These are phyloP conservation scores for Suhomyces sp. DNA, from an alignment of 805 yeast genomes.

Conservation along the genomic window DNA sequence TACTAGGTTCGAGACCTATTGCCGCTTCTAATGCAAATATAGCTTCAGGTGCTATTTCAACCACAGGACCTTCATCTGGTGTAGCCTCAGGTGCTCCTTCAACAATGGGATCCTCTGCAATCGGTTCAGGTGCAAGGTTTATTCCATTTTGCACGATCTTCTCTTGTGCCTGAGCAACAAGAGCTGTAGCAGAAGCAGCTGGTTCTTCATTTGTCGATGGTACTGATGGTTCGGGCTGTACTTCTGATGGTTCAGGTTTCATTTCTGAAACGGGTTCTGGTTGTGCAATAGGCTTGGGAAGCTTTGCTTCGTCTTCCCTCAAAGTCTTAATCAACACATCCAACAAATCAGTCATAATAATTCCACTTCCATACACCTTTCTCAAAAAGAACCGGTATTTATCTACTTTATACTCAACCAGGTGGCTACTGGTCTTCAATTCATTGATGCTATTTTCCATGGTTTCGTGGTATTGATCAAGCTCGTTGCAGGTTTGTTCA, in stretches of 20 bases:
- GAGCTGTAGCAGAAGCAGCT: not conserved
- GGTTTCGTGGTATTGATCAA: slow-evolving; percentile 9
- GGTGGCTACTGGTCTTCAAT: slow-evolving; percentile 9
- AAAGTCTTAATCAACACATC: slow-evolving; percentile 13
- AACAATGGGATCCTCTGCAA: not conserved
- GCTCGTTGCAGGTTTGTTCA: slow-evolving; percentile 5
- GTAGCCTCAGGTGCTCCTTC: not conserved
- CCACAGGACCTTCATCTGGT: not conserved
- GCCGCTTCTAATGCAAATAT: not conserved
- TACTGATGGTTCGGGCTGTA: too few species aligned
- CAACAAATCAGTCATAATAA: slow-evolving; percentile 21
- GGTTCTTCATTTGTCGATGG: not conserved
- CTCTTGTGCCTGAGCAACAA: not conserved
- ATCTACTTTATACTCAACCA: slow-evolving; percentile 17
- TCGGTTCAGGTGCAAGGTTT: not conserved
- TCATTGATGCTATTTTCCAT: slow-evolving; percentile 10
- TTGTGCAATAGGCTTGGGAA: slow-evolving; percentile 1
- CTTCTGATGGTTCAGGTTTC: not conserved
- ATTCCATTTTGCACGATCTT: not conserved
- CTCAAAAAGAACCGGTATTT: slow-evolving; percentile 22
- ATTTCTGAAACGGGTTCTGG: not conserved
- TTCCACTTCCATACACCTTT: slow-evolving; percentile 30
- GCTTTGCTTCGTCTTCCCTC: slow-evolving; percentile 7
- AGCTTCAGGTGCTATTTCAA: not conserved
- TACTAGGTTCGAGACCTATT: not conserved